Evolutionary conservation across 192 early-diverging fungal genomes (phyloP).

Genomic region (Spinellus fusiger): DNA sequence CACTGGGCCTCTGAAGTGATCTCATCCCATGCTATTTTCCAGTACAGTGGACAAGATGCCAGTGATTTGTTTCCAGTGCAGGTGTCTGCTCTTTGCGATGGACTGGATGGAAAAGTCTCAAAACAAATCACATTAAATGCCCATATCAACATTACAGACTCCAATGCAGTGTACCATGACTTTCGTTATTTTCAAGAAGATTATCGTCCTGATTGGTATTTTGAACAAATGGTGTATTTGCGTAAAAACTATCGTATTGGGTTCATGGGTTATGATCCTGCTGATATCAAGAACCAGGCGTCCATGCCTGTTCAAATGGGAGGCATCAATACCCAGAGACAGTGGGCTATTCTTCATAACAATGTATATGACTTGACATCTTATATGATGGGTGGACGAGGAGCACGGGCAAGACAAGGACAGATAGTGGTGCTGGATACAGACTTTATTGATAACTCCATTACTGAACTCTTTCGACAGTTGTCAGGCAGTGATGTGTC

Average conservation of each 20-base stretch:
- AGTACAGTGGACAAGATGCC: slow-evolving; percentile 55
- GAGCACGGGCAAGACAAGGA: slow-evolving; percentile 37
- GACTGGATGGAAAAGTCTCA: slow-evolving; percentile 46
- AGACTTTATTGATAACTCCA: slow-evolving; percentile 53
- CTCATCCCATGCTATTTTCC: slow-evolving; percentile 50
- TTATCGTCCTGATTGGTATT: slow-evolving; percentile 63
- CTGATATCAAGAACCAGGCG: slow-evolving; percentile 52
- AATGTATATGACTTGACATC: slow-evolving; percentile 67
- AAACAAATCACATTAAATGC: slow-evolving; percentile 40
- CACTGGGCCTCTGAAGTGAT: slow-evolving; percentile 51
- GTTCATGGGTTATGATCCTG: slow-evolving; percentile 59
- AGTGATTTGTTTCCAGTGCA: slow-evolving; percentile 59
- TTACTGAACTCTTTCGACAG: slow-evolving; percentile 58
- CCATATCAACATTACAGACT: slow-evolving; percentile 42
- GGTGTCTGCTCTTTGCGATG: slow-evolving; percentile 42
- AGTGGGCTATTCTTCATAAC: slow-evolving; percentile 57
- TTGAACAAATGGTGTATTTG: slow-evolving; percentile 58
- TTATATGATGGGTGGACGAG: slow-evolving; percentile 53
- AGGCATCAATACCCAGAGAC: slow-evolving; percentile 22
- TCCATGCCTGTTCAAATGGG: slow-evolving; percentile 21
- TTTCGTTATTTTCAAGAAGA: slow-evolving; percentile 62
- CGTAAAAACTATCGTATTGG: slow-evolving; percentile 61
- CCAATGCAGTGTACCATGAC: slow-evolving; percentile 58
- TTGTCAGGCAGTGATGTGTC: slow-evolving; percentile 62
- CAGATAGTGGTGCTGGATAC: slow-evolving; percentile 34